Base-by-base conservation (phyloP, 2,329 filamentous ascomycete genomes). In the Ascochyta rabiei region DNA sequence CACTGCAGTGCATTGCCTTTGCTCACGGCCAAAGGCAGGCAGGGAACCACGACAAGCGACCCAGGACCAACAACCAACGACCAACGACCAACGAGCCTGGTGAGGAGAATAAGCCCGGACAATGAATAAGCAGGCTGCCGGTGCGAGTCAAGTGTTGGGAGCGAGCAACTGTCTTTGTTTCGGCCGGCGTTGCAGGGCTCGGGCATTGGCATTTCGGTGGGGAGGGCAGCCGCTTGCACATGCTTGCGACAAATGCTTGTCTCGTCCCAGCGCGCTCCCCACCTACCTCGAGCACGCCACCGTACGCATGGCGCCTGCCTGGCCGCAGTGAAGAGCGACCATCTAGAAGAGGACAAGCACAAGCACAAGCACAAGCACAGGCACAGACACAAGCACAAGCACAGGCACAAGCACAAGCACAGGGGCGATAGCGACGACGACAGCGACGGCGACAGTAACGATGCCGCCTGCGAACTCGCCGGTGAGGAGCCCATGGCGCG, bases 391-490 rank as follows among this genome's bases (percentile, higher is more conserved):
- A n/a, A n/a, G n/a, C n/a, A n/a, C n/a, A n/a, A n/a, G n/a, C n/a
- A n/a, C n/a, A n/a, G n/a, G n/a, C n/a, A n/a, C n/a, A n/a, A n/a
- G n/a, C n/a, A n/a, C n/a, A n/a, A n/a, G n/a, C n/a, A 24, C 24
- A 24, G 23, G 9, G 8, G 9, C 7, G 24, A 28, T 2, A 30
- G 13, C 10, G 3, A 13, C 10, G 4, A 30, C 28, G 12, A 30
- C 28, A 10, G 12, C 10, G 28, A 13, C 28, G 13, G 12, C 34
- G 18, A 5, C 23, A 31, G 23, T 33, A n/a, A 62, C 49, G 44
- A 74, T 74, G 72, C 73, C 73, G 62, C 73, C 72, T 51, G 66
- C 72, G 58, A 72, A 71, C 66, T 70, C 65, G 50, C 65, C 70
- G 62, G 62, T 64, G 52, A 62, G 62, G 54, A 28, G 34, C 40